A percentile compares a stretch with the other conserved stretches of the same genome.
phyloP scores from a whole-genome alignment of 192 early-diverging fungal genomes.

The Coemansia sp. region DNA sequence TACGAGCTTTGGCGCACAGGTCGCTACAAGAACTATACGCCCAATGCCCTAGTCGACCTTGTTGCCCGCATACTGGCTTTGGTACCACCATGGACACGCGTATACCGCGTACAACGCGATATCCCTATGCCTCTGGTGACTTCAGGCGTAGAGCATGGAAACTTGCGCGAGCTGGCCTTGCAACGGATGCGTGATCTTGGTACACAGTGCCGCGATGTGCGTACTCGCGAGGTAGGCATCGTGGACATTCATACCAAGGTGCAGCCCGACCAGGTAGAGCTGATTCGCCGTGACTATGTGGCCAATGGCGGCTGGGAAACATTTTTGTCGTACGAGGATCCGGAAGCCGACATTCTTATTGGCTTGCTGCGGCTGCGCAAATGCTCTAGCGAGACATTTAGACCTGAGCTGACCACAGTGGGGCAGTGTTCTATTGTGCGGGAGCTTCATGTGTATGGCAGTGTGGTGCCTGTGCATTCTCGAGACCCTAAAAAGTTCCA shows the following conservation, averaged over 20 bases:
- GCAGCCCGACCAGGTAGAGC: slow-evolving; percentile 89
- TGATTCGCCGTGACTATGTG: slow-evolving; percentile 95
- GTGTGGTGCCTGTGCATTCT: slow-evolving; percentile 91
- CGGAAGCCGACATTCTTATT: slow-evolving; percentile 93
- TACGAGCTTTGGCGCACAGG: slow-evolving; percentile 99
- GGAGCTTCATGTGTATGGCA: slow-evolving; percentile 98
- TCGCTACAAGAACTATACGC: slow-evolving; percentile 96
- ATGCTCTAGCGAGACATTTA: slow-evolving; percentile 82
- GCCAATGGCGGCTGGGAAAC: slow-evolving; percentile 99
- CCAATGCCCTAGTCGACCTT: slow-evolving; percentile 92
- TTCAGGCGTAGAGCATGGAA: slow-evolving; percentile 97
- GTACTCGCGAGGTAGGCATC: slow-evolving; percentile 98
- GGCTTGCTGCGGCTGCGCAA: slow-evolving; percentile 92
- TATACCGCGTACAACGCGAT: slow-evolving; percentile 98
- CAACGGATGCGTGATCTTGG: slow-evolving; percentile 96
- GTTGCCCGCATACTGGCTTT: slow-evolving; percentile 92
- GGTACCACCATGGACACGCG: slow-evolving; percentile 98
- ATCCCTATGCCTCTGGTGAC: slow-evolving; percentile 99
- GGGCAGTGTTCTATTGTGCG: slow-evolving; percentile 90
- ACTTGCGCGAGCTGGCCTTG: slow-evolving; percentile 91
- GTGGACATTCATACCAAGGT: slow-evolving; percentile 97
- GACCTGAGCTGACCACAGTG: slow-evolving; percentile 79
- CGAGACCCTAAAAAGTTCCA: slow-evolving; percentile 98
- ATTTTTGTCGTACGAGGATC: slow-evolving; percentile 97
- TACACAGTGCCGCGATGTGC: slow-evolving; percentile 93